Evolutionary conservation across 1,284 basidiomycete genomes (phyloP).

Genomic region (Ustilago trichophora): DNA sequence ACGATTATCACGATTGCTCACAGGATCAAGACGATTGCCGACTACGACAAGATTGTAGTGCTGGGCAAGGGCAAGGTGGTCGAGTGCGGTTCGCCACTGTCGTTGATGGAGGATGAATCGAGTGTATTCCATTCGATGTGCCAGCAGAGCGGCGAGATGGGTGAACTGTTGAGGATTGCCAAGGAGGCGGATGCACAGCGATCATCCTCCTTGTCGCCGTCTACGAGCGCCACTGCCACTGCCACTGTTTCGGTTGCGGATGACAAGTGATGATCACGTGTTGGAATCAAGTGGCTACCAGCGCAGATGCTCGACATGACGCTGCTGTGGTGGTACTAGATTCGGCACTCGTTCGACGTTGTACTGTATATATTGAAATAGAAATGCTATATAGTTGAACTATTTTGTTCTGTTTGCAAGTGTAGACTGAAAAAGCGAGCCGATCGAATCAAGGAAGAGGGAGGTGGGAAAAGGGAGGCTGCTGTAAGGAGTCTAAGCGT

Average conservation of each 20-base stretch:
- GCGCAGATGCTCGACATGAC: no score
- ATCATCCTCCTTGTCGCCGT: neutral
- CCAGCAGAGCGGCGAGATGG: conserved; percentile 58
- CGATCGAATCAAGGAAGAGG: neutral
- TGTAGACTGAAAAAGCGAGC: no score
- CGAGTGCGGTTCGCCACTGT: conserved; percentile 79
- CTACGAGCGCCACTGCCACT: neutral
- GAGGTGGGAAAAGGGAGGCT: neutral
- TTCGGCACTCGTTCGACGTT: no score
- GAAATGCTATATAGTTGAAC: no score
- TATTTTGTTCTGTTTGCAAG: no score
- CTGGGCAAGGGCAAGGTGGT: conserved; percentile 74
- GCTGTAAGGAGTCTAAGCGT: no score
- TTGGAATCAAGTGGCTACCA: no score
- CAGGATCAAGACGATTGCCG: conserved; percentile 74
- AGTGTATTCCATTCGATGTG: conserved; percentile 60
- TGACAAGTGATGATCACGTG: no score
- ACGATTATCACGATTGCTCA: conserved; percentile 73
- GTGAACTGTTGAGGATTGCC: conserved; percentile 42
- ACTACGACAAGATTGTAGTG: conserved; percentile 71
- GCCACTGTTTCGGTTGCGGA: neutral
- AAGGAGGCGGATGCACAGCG: conserved; percentile 34
- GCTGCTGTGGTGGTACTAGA: no score
- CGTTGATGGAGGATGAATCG: conserved; percentile 69
- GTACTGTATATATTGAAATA: conserved; percentile 2